phyloP scores from a whole-genome alignment of 2,329 filamentous ascomycete species.

The Venturia effusa region DNA sequence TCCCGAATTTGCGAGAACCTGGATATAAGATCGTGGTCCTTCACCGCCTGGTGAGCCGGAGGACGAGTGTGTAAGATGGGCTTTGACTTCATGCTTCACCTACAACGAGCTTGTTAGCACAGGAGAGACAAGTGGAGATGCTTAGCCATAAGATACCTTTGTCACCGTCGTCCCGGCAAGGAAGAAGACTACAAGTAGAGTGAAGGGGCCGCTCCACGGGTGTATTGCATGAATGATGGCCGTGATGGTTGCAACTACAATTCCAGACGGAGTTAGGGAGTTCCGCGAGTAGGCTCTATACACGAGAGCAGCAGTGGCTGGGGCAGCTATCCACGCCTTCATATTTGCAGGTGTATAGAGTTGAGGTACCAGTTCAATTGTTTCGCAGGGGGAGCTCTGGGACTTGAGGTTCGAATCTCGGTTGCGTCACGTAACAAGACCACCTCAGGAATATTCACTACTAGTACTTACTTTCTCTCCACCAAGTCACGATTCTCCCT shows the following conservation, averaged over 20 bases:
- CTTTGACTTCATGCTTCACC: conserved; percentile 82
- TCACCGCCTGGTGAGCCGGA: conserved; percentile 66
- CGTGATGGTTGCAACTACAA: conserved; percentile 61
- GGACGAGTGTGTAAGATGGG: conserved; percentile 66
- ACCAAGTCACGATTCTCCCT: too few species aligned
- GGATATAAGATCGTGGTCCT: conserved; percentile 70
- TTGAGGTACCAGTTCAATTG: too few species aligned
- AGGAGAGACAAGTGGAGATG: too few species aligned
- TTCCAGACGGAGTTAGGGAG: conserved; percentile 67
- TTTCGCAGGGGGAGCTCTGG: too few species aligned
- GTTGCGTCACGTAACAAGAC: too few species aligned
- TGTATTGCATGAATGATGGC: conserved; percentile 78
- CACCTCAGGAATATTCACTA: too few species aligned
- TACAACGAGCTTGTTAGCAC: conserved; percentile 23
- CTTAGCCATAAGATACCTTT: conserved; percentile 45
- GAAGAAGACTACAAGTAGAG: conserved; percentile 75
- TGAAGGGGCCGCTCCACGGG: conserved; percentile 88
- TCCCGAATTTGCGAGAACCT: conserved; percentile 83
- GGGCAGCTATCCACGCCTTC: conserved; percentile 17
- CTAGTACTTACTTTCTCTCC: too few species aligned
- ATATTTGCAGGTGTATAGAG: too few species aligned
- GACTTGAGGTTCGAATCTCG: too few species aligned
- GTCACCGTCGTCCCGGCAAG: conserved; percentile 73
- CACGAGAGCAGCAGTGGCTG: conserved; percentile 26
- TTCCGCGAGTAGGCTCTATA: conserved; percentile 30